Evolutionary conservation across 148 eudicot species (phyloP).

Genomic region (Limonium bicolor): DNA sequence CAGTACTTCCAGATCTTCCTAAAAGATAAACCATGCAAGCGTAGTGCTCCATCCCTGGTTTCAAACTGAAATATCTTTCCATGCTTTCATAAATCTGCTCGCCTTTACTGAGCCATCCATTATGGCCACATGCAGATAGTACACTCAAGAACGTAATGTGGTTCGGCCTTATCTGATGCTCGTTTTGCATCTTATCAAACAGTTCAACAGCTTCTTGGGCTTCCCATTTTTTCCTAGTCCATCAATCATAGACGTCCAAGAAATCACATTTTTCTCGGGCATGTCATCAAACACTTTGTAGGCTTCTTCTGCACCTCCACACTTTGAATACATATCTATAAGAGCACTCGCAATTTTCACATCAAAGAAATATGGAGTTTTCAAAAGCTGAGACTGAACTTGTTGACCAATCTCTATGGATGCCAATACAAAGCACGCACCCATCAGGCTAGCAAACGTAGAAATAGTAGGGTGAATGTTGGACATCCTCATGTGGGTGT

Average conservation of each 20-base stretch:
- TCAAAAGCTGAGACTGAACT: conserved; percentile 17
- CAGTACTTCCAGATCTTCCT: conserved; percentile 47
- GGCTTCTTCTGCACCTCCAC: conserved; percentile 36
- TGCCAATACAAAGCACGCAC: conserved; percentile 63
- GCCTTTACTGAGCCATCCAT: conserved; percentile 45
- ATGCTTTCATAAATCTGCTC: conserved; percentile 36
- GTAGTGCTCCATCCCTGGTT: conserved; percentile 52
- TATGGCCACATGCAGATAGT: conserved; percentile 66
- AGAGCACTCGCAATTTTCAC: conserved; percentile 32
- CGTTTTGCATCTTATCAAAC: conserved; percentile 29
- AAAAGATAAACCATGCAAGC: conserved; percentile 70
- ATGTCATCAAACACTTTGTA: conserved; percentile 15
- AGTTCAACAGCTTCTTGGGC: conserved; percentile 27
- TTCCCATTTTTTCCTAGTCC: conserved; percentile 38
- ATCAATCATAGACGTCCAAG: conserved; percentile 36
- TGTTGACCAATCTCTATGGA: conserved; percentile 32
- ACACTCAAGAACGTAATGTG: conserved; percentile 31
- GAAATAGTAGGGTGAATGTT: conserved; percentile 57
- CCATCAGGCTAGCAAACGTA: conserved; percentile 70
- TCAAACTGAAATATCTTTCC: conserved; percentile 34
- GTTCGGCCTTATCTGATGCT: conserved; percentile 12
- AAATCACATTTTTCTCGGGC: conserved; percentile 26
- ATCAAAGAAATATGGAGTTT: conserved; percentile 21
- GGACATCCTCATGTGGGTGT: conserved; percentile 46
- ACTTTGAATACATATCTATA: conserved; percentile 38